Percentiles rank a stretch among this genome's conserved stretches.
Evolutionary conservation across 306 rosid genomes (phyloP).

Genomic region (Astragalus membranaceus): DNA sequence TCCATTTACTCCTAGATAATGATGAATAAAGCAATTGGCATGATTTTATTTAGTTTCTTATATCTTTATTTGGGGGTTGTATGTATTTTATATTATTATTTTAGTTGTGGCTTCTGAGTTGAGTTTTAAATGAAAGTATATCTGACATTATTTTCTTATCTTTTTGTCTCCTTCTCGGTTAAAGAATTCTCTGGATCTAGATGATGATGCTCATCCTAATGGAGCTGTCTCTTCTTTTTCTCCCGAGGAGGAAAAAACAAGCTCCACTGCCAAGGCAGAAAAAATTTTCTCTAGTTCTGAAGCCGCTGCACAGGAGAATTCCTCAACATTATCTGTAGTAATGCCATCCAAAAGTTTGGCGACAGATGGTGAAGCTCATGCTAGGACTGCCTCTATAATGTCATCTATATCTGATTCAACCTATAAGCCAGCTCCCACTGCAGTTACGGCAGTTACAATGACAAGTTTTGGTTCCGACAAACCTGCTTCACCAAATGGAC

Average conservation of each 20-base stretch:
- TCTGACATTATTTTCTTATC: neutral
- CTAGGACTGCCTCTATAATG: slow-evolving; percentile 4
- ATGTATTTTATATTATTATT: no score
- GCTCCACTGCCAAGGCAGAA: slow-evolving; percentile 20
- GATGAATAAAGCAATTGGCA: no score
- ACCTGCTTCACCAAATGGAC: slow-evolving; percentile 30
- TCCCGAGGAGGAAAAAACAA: slow-evolving; percentile 30
- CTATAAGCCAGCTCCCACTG: slow-evolving; percentile 16
- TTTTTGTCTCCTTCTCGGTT: neutral
- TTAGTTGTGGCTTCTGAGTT: neutral
- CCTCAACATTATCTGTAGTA: slow-evolving; percentile 25
- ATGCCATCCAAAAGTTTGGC: slow-evolving; percentile 21
- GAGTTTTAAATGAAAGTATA: neutral
- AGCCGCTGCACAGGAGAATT: slow-evolving; percentile 22
- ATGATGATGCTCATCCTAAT: slow-evolving; percentile 48
- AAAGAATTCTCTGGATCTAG: slow-evolving; percentile 70
- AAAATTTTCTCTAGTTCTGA: slow-evolving; percentile 26
- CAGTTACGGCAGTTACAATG: slow-evolving; percentile 9
- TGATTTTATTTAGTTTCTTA: no score
- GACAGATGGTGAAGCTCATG: slow-evolving; percentile 22
- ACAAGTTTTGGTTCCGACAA: slow-evolving; percentile 31
- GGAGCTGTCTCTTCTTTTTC: slow-evolving; percentile 35
- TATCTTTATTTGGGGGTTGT: no score
- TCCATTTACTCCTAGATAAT: neutral
- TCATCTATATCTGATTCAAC: slow-evolving; percentile 20